phyloP scores from a whole-genome alignment of 2,329 filamentous ascomycete genomes.

The Aaosphaeria arxii region DNA sequence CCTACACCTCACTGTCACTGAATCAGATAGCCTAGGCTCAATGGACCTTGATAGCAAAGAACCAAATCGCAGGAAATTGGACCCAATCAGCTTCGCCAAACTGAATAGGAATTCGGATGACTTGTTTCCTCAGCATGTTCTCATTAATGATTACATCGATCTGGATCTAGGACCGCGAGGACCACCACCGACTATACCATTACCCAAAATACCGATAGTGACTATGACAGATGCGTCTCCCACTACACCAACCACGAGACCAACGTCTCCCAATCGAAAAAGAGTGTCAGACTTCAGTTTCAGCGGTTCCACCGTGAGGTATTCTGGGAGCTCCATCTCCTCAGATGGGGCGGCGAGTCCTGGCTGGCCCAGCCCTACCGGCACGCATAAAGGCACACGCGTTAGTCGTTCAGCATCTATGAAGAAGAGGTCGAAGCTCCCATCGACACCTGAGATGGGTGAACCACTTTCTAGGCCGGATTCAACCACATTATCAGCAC shows the following conservation, averaged over 20 bases:
- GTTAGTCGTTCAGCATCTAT: slow-evolving; percentile 3
- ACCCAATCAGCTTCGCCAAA: too few species aligned
- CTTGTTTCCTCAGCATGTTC: too few species aligned
- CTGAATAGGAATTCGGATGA: too few species aligned
- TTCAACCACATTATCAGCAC: slow-evolving; percentile 12
- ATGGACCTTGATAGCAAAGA: too few species aligned
- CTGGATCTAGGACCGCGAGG: too few species aligned
- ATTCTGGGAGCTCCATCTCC: slow-evolving; percentile 83
- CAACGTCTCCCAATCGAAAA: slow-evolving; percentile 11
- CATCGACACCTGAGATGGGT: slow-evolving; percentile 13
- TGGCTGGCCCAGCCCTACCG: slow-evolving; percentile 9
- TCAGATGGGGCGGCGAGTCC: slow-evolving; percentile 57
- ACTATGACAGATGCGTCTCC: not conserved
- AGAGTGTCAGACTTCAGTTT: slow-evolving; percentile 26
- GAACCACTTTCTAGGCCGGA: slow-evolving; percentile 10
- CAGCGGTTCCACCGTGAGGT: slow-evolving; percentile 79
- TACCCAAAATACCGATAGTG: not conserved
- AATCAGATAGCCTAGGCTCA: not conserved
- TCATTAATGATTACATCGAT: too few species aligned
- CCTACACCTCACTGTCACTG: slow-evolving; percentile 24
- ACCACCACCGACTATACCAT: not conserved
- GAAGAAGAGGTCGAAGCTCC: slow-evolving; percentile 9
- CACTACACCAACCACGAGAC: not conserved
- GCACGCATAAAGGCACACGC: slow-evolving; percentile 1
- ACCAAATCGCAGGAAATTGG: too few species aligned